Evolutionary conservation across 106 monocot species (phyloP), one percentile per base, ranked within the genome.

Genomic region (Allium fistulosum): DNA sequence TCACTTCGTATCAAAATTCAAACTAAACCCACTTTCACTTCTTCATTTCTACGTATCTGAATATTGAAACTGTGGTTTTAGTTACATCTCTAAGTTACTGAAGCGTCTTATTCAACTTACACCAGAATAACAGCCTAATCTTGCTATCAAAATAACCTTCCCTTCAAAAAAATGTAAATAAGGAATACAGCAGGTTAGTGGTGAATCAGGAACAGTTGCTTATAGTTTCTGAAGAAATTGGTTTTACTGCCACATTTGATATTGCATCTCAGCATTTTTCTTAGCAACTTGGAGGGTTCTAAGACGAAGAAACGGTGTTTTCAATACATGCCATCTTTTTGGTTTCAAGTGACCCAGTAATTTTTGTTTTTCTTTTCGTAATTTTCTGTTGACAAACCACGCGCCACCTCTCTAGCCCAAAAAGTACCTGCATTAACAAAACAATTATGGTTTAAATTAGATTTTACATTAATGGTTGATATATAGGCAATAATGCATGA

Each of bases 321-420:
- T 84, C 26, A 94, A 70, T 53, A 77, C 71, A 28, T 79, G 77
- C 88, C 88, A 96, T 74, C 74, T 78, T 9, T 78, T 74, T 4
- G 84, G 77, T 46, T 90, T 97, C 16, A 75, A 59, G 49, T 97
- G 88, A 61, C 82, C 89, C 82, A 92, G 28, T 47, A 46, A 58
- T 46, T 69, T 55, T 17, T 46, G 55, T 14, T 57, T 18, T 47
- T 69, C 26, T 49, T 73, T 84, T 59, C 64, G 80, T 55, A 93
- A 65, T 68, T 80, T 81, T 57, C 90, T 73, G 11, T 73, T 80
- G 3, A 89, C 75, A 69, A 81, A 99, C 92, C 99, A 93, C 14
- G 77, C 52, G 9, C 99, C 99, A 7, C 92, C 81, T 74, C 99
- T 75, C 99, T 92, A 99, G 5, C 99, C 99, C 8, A 99, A 72